A percentile compares a stretch with the other conserved stretches of the same genome.
Evolutionary conservation across 768 basidiomycete genomes (phyloP).

Genomic region (Phlebiopsis gigantea): DNA sequence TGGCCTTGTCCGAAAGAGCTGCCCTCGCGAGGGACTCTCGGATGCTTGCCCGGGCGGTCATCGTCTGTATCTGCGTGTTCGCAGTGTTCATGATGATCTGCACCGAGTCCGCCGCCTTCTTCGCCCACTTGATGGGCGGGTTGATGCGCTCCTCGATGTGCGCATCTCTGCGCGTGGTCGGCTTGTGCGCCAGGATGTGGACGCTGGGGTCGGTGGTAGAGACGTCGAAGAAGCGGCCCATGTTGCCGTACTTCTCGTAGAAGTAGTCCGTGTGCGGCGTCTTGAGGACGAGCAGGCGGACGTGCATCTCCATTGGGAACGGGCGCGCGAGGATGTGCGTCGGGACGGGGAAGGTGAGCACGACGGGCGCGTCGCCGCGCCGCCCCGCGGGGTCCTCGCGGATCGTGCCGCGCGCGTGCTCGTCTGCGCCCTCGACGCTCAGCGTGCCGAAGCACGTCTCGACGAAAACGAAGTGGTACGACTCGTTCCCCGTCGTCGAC

Average conservation of each 20-base stretch:
- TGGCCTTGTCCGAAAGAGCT: background rate
- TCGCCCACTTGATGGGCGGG: background rate
- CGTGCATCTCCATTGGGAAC: background rate
- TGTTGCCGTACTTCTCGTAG: background rate
- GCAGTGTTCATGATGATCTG: background rate
- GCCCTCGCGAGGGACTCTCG: background rate
- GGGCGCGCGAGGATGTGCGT: background rate
- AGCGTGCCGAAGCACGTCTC: constrained; percentile 19
- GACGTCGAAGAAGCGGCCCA: constrained; percentile 1
- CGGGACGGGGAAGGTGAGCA: background rate
- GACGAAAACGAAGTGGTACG: constrained; percentile 23
- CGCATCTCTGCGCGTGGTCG: background rate
- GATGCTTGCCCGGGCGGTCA: background rate
- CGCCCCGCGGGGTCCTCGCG: constrained; percentile 15
- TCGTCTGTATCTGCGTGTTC: background rate
- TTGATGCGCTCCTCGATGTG: background rate
- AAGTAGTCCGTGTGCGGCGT: background rate
- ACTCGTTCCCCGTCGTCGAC: constrained; percentile 11
- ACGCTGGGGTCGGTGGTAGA: background rate
- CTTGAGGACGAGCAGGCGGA: background rate
- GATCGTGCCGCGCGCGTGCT: constrained; percentile 11
- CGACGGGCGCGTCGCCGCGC: constrained; percentile 9
- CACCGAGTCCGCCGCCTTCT: background rate
- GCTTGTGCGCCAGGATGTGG: background rate
- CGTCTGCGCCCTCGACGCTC: constrained; percentile 8